A percentile compares a stretch with the other conserved stretches of the same genome.
These are phyloP conservation scores for Toxicodendron radicans DNA, from an alignment of 345 rosid species.

Conservation along the genomic window DNA sequence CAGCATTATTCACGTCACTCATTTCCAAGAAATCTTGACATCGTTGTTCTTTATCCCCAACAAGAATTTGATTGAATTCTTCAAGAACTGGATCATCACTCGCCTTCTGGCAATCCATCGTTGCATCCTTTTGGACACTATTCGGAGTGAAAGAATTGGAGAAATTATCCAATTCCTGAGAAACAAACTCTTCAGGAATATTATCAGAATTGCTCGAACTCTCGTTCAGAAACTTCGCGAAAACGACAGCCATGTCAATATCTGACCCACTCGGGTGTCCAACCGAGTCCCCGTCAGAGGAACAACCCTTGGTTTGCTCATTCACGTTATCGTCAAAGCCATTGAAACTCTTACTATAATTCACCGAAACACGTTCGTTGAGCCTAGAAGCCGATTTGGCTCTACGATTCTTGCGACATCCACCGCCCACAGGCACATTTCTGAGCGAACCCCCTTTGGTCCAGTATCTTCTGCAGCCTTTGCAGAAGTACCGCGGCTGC, in stretches of 20 bases:
- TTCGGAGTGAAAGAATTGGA: slow-evolving; percentile 24
- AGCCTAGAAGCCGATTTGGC: slow-evolving; percentile 36
- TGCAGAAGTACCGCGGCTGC: slow-evolving; percentile 88
- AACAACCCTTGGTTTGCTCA: slow-evolving; percentile 15
- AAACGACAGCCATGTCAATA: slow-evolving; percentile 75
- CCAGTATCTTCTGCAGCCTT: slow-evolving; percentile 84
- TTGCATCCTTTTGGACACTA: slow-evolving; percentile 13
- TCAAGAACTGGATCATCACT: neutral
- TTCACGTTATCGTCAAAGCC: slow-evolving; percentile 13
- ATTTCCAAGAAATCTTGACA: slow-evolving; percentile 24
- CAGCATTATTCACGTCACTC: slow-evolving; percentile 17
- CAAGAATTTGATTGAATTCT: slow-evolving; percentile 20
- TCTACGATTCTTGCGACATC: slow-evolving; percentile 74
- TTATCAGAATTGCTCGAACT: slow-evolving; percentile 6
- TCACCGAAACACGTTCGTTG: slow-evolving; percentile 14
- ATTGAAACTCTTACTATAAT: slow-evolving; percentile 22
- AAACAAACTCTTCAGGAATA: slow-evolving; percentile 5
- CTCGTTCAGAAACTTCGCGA: slow-evolving; percentile 62
- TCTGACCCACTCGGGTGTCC: slow-evolving; percentile 22
- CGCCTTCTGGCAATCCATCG: slow-evolving; percentile 17
- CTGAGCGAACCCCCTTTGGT: slow-evolving; percentile 88
- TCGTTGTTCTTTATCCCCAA: slow-evolving; percentile 16
- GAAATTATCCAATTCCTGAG: neutral
- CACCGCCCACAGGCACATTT: slow-evolving; percentile 85
- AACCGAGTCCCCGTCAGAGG: slow-evolving; percentile 7